Evolutionary conservation across 1,284 basidiomycete genomes (phyloP).

Genomic region (Volvariella volvacea): DNA sequence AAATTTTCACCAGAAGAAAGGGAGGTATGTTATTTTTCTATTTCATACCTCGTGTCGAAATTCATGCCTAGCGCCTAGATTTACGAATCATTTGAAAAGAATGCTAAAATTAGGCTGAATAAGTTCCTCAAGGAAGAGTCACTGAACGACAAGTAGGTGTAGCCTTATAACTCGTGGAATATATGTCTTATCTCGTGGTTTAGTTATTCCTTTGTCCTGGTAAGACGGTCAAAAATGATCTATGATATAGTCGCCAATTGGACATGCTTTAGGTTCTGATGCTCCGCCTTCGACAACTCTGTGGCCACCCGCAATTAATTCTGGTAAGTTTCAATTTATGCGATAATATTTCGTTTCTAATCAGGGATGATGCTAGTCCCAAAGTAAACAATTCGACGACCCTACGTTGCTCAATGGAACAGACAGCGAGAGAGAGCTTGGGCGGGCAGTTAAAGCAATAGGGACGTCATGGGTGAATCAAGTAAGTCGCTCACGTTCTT

Average conservation of each 20-base stretch:
- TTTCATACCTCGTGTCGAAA: conserved; percentile 12
- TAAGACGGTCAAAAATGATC: no score
- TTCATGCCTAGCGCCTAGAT: conserved; percentile 38
- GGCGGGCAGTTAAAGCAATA: conserved; percentile 49
- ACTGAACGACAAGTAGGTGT: conserved; percentile 54
- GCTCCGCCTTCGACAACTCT: conserved; percentile 60
- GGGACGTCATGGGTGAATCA: conserved; percentile 44
- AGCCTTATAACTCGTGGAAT: no score
- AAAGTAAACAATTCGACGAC: conserved; percentile 40
- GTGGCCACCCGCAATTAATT: conserved; percentile 59
- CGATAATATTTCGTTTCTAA: background rate
- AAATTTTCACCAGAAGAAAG: conserved; percentile 58
- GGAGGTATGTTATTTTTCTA: conserved; percentile 42
- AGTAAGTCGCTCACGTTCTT: conserved; percentile 26
- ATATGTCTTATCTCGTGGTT: no score
- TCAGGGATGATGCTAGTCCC: no score
- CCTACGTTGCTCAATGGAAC: conserved; percentile 40
- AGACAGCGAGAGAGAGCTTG: conserved; percentile 47
- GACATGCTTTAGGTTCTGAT: conserved; percentile 55
- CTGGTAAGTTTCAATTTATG: conserved; percentile 32
- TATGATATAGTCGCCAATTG: no score
- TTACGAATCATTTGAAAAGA: conserved; percentile 52
- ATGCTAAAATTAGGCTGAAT: conserved; percentile 47
- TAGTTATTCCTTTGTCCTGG: no score
- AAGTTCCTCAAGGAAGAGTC: conserved; percentile 51